Evolutionary conservation across 1,139 yeast genomes (phyloP).

Genomic region (Pichia sp.): DNA sequence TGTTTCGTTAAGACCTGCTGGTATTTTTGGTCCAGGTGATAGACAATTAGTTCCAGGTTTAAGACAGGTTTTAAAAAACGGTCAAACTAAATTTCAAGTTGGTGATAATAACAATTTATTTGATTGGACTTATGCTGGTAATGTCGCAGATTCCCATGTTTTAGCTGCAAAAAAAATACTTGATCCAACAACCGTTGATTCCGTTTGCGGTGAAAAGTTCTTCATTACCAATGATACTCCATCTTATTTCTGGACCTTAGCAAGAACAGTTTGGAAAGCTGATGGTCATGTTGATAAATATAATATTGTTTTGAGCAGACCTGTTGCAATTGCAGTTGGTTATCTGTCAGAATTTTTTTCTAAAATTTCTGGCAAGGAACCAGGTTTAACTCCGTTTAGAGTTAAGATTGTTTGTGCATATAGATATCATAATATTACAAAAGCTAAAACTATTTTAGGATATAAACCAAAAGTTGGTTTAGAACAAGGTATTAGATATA

Average conservation of each 20-base stretch:
- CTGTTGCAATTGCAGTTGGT: constrained; percentile 74
- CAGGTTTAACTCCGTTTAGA: constrained; percentile 94
- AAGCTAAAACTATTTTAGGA: constrained; percentile 72
- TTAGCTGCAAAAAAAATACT: constrained; percentile 77
- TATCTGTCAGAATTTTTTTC: constrained; percentile 71
- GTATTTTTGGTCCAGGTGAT: constrained; percentile 98
- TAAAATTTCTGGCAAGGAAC: constrained; percentile 67
- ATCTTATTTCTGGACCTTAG: constrained; percentile 94
- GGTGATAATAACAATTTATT: constrained; percentile 91
- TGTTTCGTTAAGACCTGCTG: constrained; percentile 91
- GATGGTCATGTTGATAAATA: constrained; percentile 75
- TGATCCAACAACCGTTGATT: constrained; percentile 33
- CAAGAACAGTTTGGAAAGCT: constrained; percentile 94
- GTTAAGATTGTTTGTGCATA: constrained; percentile 91
- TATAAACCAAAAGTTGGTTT: constrained; percentile 76
- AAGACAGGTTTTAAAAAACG: constrained; percentile 71
- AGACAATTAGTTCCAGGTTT: constrained; percentile 93
- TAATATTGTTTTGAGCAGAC: constrained; percentile 63
- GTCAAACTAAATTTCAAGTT: constrained; percentile 86
- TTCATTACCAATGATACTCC: constrained; percentile 93
- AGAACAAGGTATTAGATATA: constrained; percentile 74
- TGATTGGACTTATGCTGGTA: constrained; percentile 99
- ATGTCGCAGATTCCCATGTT: constrained; percentile 95
- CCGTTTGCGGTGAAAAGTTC: constrained; percentile 78
- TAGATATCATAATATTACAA: constrained; percentile 86